phyloP scores from a whole-genome alignment of 225 moss, liverwort and hornwort species.

The Sphagnum tenellum region DNA sequence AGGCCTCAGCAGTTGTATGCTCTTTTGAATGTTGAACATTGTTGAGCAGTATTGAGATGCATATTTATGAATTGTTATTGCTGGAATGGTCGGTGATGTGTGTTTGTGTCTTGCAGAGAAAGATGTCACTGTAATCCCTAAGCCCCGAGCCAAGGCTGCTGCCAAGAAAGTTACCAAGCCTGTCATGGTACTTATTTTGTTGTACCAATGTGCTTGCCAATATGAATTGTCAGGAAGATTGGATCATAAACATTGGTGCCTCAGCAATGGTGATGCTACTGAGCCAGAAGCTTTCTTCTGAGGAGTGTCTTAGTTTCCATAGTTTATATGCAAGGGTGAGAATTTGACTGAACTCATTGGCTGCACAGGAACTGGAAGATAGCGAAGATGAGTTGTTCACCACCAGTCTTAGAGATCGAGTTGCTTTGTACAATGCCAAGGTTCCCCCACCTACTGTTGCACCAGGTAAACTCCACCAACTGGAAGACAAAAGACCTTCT shows the following conservation, averaged over 20 bases:
- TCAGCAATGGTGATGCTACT: too few relatives aligned
- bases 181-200: constrained; percentile 11
- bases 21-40: too few relatives aligned
- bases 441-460: constrained; percentile 34
- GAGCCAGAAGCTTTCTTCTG: too few relatives aligned
- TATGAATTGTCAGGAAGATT: too few relatives aligned
- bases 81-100: neutral
- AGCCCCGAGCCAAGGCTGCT: constrained; percentile 29
- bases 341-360: neutral
- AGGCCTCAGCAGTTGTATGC: too few relatives aligned
- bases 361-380: constrained; percentile 27
- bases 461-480: constrained; percentile 15
- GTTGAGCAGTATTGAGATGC: too few relatives aligned
- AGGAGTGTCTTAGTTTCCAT: too few relatives aligned
- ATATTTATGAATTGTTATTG: too few relatives aligned
- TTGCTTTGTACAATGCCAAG: constrained; percentile 39
- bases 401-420: constrained; percentile 34
- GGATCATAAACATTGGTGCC: too few relatives aligned
- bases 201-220: neutral
- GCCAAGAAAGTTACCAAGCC: constrained; percentile 27
- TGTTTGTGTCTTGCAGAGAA: neutral
- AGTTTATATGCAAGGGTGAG: too few relatives aligned
- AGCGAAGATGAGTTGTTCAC: constrained; percentile 49
- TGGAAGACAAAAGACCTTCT: too few relatives aligned
- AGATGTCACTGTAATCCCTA: constrained; percentile 21